A percentile compares a stretch with the other conserved stretches of the same genome.
Evolutionary conservation across 352 stramenopile genomes (phyloP).

Genomic region (Phytophthora brassicae): DNA sequence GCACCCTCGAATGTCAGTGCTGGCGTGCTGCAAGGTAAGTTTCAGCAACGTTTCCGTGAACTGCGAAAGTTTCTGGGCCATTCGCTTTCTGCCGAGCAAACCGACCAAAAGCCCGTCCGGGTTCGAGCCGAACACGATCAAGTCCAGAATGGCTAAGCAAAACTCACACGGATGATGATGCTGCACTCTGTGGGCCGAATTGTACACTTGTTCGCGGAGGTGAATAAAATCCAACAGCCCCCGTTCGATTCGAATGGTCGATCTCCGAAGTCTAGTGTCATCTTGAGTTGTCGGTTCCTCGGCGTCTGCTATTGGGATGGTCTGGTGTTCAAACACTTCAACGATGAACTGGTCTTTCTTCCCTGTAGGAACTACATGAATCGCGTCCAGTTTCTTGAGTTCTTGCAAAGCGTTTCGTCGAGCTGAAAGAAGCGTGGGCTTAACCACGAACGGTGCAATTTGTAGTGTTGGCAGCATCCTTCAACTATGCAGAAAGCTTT

Average conservation of each 20-base stretch:
- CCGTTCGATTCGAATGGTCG: constrained; percentile 20
- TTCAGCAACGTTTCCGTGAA: constrained; percentile 20
- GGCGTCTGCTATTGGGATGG: background rate
- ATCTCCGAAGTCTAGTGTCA: constrained; percentile 3
- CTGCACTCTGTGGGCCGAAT: constrained; percentile 20
- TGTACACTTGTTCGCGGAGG: constrained; percentile 28
- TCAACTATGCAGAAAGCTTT: background rate
- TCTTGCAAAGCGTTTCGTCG: constrained; percentile 20
- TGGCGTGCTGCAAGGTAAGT: constrained; percentile 11
- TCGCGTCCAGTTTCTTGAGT: constrained; percentile 21
- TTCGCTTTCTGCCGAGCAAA: constrained; percentile 14
- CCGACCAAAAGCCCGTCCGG: constrained; percentile 23
- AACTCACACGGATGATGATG: constrained; percentile 22
- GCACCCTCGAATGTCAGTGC: constrained; percentile 6
- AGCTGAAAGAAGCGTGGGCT: constrained; percentile 6
- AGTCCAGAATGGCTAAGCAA: constrained; percentile 25
- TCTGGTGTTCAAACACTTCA: constrained; percentile 17
- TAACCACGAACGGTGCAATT: constrained; percentile 10
- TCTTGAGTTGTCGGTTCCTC: background rate
- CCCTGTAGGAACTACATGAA: constrained; percentile 7
- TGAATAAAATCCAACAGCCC: constrained; percentile 18
- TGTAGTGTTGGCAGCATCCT: constrained; percentile 24
- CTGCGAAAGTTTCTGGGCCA: constrained; percentile 16
- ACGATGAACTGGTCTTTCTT: constrained; percentile 21
- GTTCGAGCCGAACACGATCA: constrained; percentile 31